A percentile compares a stretch with the other conserved stretches of the same genome.
Evolutionary conservation across 2,329 filamentous ascomycete species (phyloP).

Genomic region (Trichoderma citrinoviride): DNA sequence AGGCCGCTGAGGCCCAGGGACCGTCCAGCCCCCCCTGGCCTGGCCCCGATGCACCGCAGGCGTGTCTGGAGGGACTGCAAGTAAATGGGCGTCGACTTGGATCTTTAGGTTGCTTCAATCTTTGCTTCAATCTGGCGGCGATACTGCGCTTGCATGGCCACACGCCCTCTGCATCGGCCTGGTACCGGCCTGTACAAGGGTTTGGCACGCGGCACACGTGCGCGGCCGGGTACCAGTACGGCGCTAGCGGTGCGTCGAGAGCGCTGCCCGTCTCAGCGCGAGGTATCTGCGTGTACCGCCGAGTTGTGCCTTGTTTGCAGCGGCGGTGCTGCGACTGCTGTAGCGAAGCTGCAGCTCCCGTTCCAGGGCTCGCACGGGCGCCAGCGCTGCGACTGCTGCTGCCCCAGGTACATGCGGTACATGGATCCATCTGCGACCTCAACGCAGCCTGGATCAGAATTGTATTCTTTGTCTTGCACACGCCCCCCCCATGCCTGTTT

Average conservation of each 20-base stretch:
- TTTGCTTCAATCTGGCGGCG: not conserved
- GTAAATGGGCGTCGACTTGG: too few relatives aligned
- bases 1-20: not conserved
- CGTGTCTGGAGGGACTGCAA: too few relatives aligned
- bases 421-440: too few relatives aligned
- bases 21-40: conserved; percentile 5
- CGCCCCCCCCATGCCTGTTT: conserved; percentile 10
- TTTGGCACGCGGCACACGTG: conserved; percentile 14
- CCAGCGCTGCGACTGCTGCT: too few relatives aligned
- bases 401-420: too few relatives aligned
- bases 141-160: not conserved
- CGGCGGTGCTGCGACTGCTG: not conserved
- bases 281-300: not conserved
- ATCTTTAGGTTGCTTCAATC: too few relatives aligned
- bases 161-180: conserved; percentile 5
- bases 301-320: not conserved
- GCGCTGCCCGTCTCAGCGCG: not conserved
- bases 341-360: not conserved
- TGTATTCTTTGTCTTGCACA: not conserved
- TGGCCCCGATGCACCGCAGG: conserved; percentile 18
- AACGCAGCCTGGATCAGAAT: too few relatives aligned
- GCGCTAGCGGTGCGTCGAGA: not conserved
- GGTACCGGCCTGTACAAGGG: not conserved
- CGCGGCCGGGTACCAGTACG: not conserved
- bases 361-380: not conserved